Evolutionary conservation across 2,329 filamentous ascomycete species (phyloP).

Genomic region (Colletotrichum simmondsii): DNA sequence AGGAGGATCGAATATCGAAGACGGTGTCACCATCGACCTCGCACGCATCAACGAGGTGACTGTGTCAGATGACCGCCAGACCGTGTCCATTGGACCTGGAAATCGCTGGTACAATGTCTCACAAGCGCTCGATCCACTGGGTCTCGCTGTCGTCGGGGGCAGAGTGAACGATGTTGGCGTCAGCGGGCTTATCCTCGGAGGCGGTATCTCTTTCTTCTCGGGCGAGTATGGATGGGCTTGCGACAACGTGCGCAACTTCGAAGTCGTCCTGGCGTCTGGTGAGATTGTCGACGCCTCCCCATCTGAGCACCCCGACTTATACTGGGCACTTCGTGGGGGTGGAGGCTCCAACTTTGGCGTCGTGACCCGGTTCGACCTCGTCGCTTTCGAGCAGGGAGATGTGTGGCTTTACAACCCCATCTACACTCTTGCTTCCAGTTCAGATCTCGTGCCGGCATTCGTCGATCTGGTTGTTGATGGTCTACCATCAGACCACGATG

Average conservation of each 20-base stretch:
- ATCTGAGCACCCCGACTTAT: constrained; percentile 51
- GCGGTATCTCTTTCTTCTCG: constrained; percentile 61
- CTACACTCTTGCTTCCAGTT: constrained; percentile 31
- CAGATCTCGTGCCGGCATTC: constrained; percentile 33
- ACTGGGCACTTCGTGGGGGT: constrained; percentile 55
- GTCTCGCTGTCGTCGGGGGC: constrained; percentile 55
- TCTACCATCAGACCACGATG: constrained; percentile 35
- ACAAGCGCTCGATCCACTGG: constrained; percentile 48
- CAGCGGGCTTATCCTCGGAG: constrained; percentile 55
- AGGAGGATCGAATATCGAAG: constrained; percentile 52
- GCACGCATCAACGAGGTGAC: constrained; percentile 48
- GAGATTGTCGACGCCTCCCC: constrained; percentile 53
- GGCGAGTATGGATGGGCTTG: constrained; percentile 56
- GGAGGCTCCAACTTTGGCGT: constrained; percentile 54
- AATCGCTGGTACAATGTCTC: constrained; percentile 57
- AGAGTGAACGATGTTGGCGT: constrained; percentile 55
- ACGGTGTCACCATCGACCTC: constrained; percentile 57
- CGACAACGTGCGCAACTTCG: constrained; percentile 55
- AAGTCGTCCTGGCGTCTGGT: constrained; percentile 60
- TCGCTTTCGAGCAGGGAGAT: constrained; percentile 41
- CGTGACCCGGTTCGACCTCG: constrained; percentile 44
- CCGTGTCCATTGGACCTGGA: constrained; percentile 54
- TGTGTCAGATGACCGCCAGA: constrained; percentile 44
- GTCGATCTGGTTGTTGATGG: constrained; percentile 31
- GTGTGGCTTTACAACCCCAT: constrained; percentile 42